Conservation (phyloP, 768 basidiomycete species). For the Tricholoma furcatifolium region DNA sequence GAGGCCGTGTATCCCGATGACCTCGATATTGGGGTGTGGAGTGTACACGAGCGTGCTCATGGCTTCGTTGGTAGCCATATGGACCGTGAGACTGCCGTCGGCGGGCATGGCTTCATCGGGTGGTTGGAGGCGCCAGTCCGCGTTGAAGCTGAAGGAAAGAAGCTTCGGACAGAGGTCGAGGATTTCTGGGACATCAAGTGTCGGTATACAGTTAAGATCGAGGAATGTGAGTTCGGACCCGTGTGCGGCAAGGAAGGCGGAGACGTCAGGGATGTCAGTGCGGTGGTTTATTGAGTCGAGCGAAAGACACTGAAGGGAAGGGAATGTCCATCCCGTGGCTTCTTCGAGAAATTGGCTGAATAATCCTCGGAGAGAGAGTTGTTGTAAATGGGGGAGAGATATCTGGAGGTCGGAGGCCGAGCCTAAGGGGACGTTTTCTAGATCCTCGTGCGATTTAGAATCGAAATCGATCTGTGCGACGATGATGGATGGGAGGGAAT, state of each 20-base stretch:
- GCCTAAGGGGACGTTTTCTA: conserved; percentile 53
- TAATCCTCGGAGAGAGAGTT: conserved; percentile 61
- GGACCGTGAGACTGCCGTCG: conserved; percentile 10
- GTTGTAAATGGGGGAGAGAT: conserved; percentile 52
- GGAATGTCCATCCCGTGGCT: conserved; percentile 63
- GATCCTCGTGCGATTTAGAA: conserved; percentile 24
- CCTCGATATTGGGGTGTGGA: conserved; percentile 56
- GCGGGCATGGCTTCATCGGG: conserved; percentile 14
- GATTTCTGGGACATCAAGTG: conserved; percentile 55
- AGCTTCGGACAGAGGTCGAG: conserved; percentile 66
- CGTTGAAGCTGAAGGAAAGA: conserved; percentile 67
- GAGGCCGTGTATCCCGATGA: conserved; percentile 70
- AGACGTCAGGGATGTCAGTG: conserved; percentile 55
- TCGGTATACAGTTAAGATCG: conserved; percentile 59
- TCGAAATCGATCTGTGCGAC: conserved; percentile 59
- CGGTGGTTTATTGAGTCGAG: conserved; percentile 49
- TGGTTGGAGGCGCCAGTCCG: conserved; percentile 55
- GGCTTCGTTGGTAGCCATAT: conserved; percentile 23
- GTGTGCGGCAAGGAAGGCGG: conserved; percentile 58
- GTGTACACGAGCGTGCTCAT: conserved; percentile 42
- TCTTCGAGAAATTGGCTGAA: conserved; percentile 70
- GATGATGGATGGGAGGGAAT: conserved; percentile 55
- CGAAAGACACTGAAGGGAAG: conserved; percentile 54
- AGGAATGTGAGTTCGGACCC: conserved; percentile 60
- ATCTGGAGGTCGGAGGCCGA: conserved; percentile 58